A percentile compares a stretch with the other conserved stretches of the same genome.
Conservation (phyloP, 1,284 basidiomycete species). For the Mycena sp. region DNA sequence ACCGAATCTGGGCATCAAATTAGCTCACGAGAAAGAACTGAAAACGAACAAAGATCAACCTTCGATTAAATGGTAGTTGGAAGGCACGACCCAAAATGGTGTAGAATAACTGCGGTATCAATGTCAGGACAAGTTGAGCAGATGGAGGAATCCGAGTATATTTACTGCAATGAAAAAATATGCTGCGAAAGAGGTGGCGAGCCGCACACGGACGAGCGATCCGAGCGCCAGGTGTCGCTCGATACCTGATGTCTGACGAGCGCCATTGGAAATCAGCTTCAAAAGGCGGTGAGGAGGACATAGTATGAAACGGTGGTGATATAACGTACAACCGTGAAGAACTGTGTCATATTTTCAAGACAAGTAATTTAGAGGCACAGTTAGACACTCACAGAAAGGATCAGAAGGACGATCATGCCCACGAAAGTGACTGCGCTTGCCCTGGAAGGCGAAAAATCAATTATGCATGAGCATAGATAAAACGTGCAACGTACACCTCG, state of each 20-base stretch:
- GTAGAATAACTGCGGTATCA: constrained; percentile 57
- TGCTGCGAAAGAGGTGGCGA: constrained; percentile 59
- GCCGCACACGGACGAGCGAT: constrained; percentile 64
- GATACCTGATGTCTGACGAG: constrained; percentile 55
- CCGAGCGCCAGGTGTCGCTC: constrained; percentile 57
- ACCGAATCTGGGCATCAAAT: constrained; percentile 49
- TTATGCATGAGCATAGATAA: too few species aligned
- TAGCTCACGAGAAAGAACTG: neutral
- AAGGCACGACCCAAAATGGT: constrained; percentile 74
- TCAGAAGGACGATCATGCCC: constrained; percentile 79
- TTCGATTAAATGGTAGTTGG: constrained; percentile 61
- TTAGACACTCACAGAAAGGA: constrained; percentile 50
- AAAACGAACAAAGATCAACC: neutral
- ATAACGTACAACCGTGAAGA: constrained; percentile 24
- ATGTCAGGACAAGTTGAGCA: neutral
- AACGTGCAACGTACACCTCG: constrained; percentile 63
- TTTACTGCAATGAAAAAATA: constrained; percentile 73
- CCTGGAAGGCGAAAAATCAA: constrained; percentile 45
- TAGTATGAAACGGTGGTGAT: neutral
- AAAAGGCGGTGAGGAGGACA: constrained; percentile 24
- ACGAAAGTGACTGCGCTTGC: constrained; percentile 75
- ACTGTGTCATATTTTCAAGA: too few species aligned
- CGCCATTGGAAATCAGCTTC: constrained; percentile 36
- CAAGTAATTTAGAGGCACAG: too few species aligned
- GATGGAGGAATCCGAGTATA: constrained; percentile 8